Evolutionary conservation across 805 yeast genomes (phyloP).

Genomic region (Lipomyces chichibuensis): DNA sequence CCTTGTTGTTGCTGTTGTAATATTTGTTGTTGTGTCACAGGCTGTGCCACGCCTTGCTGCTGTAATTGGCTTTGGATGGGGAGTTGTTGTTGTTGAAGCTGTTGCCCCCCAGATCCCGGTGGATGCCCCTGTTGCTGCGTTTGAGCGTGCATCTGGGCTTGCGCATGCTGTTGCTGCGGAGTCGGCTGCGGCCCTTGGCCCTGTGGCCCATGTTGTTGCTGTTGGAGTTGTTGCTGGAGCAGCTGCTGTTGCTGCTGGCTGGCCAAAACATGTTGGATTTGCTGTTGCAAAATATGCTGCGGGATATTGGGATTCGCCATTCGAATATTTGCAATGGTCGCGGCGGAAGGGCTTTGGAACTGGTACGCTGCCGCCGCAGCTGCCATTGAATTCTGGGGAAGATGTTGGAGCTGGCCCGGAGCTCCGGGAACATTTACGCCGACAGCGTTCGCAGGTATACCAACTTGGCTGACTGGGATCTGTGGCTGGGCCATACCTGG

Average conservation of each 20-base stretch:
- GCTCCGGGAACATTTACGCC: slow-evolving; percentile 4
- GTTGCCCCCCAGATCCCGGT: slow-evolving; percentile 12
- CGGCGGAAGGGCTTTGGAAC: slow-evolving; percentile 14
- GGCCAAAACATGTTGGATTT: slow-evolving; percentile 22
- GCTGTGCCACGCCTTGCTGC: slow-evolving; percentile 22
- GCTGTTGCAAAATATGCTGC: slow-evolving; percentile 28
- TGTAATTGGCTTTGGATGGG: slow-evolving; percentile 11
- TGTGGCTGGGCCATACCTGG: slow-evolving; percentile 8
- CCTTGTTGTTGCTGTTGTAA: slow-evolving; percentile 20
- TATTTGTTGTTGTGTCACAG: slow-evolving; percentile 13
- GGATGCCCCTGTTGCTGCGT: slow-evolving; percentile 7
- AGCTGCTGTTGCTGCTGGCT: slow-evolving; percentile 20
- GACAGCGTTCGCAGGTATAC: slow-evolving; percentile 3
- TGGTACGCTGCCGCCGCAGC: slow-evolving; percentile 13
- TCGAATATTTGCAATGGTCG: slow-evolving; percentile 11
- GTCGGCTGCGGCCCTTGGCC: slow-evolving; percentile 9
- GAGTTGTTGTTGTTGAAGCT: slow-evolving; percentile 13
- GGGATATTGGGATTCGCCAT: slow-evolving; percentile 23
- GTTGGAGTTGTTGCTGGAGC: slow-evolving; percentile 12
- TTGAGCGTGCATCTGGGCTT: neutral
- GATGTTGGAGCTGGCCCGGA: neutral
- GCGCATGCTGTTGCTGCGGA: slow-evolving; percentile 15
- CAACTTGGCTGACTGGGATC: slow-evolving; percentile 9
- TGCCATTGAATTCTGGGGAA: slow-evolving; percentile 6
- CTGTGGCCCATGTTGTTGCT: slow-evolving; percentile 12